A percentile compares a stretch with the other conserved stretches of the same genome.
Conservation (phyloP, 2,329 filamentous ascomycete genomes). For the Leptographium wingfieldii region DNA sequence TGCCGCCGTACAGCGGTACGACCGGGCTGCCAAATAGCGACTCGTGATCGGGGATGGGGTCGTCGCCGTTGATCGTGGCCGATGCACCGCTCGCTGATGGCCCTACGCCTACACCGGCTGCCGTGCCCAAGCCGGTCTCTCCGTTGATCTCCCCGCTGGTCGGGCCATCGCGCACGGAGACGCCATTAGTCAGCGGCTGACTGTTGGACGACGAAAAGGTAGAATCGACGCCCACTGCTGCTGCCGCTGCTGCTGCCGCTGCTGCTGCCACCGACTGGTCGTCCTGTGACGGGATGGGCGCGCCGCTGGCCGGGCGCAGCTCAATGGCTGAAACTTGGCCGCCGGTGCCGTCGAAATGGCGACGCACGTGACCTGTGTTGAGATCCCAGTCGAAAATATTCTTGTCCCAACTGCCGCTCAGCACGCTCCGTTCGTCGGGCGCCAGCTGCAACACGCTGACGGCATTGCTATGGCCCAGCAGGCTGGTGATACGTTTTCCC, state of each 20-base stretch:
- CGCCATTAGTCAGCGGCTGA: conserved; percentile 43
- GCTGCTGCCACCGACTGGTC: conserved; percentile 36
- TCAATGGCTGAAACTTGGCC: conserved; percentile 84
- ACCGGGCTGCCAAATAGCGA: conserved; percentile 73
- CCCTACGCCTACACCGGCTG: conserved; percentile 13
- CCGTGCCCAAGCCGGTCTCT: conserved; percentile 1
- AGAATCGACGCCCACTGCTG: no score
- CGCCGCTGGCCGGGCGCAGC: conserved; percentile 61
- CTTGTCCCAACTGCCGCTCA: conserved; percentile 97
- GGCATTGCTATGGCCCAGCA: conserved; percentile 78
- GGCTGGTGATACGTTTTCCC: conserved; percentile 71
- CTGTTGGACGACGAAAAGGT: conserved; percentile 70
- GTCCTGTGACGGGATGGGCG: conserved; percentile 54
- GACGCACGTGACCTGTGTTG: conserved; percentile 65
- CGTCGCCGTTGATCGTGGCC: conserved; percentile 19
- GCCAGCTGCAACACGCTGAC: conserved; percentile 77
- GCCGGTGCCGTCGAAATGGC: conserved; percentile 64
- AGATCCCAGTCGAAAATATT: conserved; percentile 89
- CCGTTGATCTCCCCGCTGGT: conserved; percentile 15
- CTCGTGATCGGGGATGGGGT: conserved; percentile 49
- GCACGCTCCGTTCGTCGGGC: conserved; percentile 71
- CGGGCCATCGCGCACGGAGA: conserved; percentile 28
- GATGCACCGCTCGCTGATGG: conserved; percentile 20
- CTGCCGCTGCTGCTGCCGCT: no score
- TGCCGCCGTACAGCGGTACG: conserved; percentile 73